Evolutionary conservation across 768 basidiomycete genomes (phyloP), one percentile per base, ranked within the genome.

Genomic region (Lactifluus volemus): DNA sequence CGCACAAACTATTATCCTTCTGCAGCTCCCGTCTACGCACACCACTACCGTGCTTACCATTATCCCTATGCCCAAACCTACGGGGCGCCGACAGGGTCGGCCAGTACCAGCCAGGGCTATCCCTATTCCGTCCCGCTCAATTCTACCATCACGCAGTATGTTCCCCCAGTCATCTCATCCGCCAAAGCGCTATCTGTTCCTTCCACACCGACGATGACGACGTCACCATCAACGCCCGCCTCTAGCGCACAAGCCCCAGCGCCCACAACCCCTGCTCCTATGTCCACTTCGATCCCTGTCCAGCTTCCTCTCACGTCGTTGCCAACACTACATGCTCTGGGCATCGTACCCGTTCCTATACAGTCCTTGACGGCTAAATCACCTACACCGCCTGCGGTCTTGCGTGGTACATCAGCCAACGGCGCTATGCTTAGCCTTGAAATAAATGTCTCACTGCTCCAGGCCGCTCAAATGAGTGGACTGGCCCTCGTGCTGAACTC

Each of bases 381-480:
- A 63, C 77, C 82, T 17, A 85, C 83, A 66, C 86, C 88, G 0
- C 79, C 85, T n/a, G 89, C 87, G n/a, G 80, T 92, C 15, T 75
- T 91, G 53, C 81, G 84, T 42, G 84, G 87, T 32, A 84, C 86
- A 1, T 83, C 84, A 3, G 80, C 83, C 7, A 84, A 88, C 67
- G 88, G 88, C 12, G 79, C 81, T 19, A 83, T 86, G 77, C 71
- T 90, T 60, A 86, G 79, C 68, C 73, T 92, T 56, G 89, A 92
- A 64, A 87, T 92, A 68, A 90, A 91, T 62, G 82, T 90, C 32
- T 83, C 84, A 15, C 72, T 85, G 19, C 75, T 92, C 57, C 85
- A 89, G 70, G 77, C 83, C 17, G 75, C 81, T n/a, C 89, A 92
- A 68, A 85, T 88, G 83, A 87, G 79, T 68, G 87, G 88, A 14